Evolutionary conservation across 139 green algal species (phyloP).

Genomic region (Tetratostichococcus sp.): DNA sequence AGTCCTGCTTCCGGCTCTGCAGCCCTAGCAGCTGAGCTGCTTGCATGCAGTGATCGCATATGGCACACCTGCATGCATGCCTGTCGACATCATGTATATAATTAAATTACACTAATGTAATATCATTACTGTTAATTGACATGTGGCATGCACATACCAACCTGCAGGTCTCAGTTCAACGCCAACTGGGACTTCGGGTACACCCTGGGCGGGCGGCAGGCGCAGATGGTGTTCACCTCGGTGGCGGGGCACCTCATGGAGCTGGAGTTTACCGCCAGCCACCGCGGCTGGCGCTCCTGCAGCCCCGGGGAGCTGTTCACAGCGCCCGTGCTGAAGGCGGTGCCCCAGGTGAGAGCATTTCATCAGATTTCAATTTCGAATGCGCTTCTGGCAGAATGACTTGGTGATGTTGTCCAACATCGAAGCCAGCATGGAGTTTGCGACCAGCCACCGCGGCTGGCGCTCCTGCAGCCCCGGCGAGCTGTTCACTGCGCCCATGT

Average conservation of each 20-base stretch:
- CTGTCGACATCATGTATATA: too few species aligned
- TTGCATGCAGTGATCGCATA: too few species aligned
- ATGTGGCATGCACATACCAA: neutral
- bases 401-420: too few species aligned
- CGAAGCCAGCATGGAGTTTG: too few species aligned
- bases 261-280: slow-evolving; percentile 68
- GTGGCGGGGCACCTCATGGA: slow-evolving; percentile 93
- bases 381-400: too few species aligned
- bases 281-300: slow-evolving; percentile 56
- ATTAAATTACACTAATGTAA: neutral
- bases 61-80: too few species aligned
- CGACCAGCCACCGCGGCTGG: too few species aligned
- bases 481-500: too few species aligned
- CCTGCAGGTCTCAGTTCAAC: slow-evolving; percentile 70
- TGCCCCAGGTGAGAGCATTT: slow-evolving; percentile 42
- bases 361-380: too few species aligned
- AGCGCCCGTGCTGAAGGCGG: slow-evolving; percentile 50
- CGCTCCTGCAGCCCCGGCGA: too few species aligned
- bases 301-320: slow-evolving; percentile 56
- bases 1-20: too few species aligned
- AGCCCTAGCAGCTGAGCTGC: too few species aligned
- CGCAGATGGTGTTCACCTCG: slow-evolving; percentile 89
- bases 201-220: slow-evolving; percentile 50
- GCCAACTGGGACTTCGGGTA: slow-evolving; percentile 80
- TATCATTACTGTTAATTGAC: neutral